Conservation (phyloP, 148 eudicot genomes). For the Spergularia bocconei region DNA sequence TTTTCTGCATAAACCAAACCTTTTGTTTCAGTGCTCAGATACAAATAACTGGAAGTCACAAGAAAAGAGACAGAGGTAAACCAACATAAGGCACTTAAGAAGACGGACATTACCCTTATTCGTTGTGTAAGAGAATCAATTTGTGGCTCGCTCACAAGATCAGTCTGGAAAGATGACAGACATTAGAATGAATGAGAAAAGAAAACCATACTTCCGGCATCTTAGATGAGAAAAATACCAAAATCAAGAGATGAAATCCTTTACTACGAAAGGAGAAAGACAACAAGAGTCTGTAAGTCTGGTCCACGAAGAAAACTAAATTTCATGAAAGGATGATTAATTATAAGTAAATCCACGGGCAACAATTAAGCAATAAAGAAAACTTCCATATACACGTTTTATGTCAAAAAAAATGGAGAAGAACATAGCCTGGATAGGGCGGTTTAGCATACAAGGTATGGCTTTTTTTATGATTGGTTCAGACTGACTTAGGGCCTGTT, state of each 20-base stretch:
- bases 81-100: not conserved
- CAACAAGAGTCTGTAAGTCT: not conserved
- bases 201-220: not conserved
- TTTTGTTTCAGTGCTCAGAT: not conserved
- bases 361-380: not conserved
- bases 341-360: not conserved
- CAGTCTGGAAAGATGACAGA: slow-evolving; percentile 55
- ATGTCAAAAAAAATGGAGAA: not conserved
- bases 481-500: no score
- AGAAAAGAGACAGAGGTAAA: slow-evolving; percentile 4
- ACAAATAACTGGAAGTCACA: slow-evolving; percentile 12
- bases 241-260: not conserved
- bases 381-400: not conserved
- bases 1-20: slow-evolving; percentile 47
- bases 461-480: not conserved
- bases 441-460: not conserved
- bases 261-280: not conserved
- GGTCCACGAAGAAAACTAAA: not conserved
- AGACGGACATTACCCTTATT: slow-evolving; percentile 58
- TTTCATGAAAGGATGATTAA: not conserved
- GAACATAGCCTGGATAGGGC: no score
- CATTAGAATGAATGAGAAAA: not conserved
- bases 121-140: slow-evolving; percentile 64
- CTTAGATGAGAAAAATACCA: not conserved
- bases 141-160: slow-evolving; percentile 74